Base-by-base conservation (phyloP, 345 rosid genomes). In the Hypericum perforatum region DNA sequence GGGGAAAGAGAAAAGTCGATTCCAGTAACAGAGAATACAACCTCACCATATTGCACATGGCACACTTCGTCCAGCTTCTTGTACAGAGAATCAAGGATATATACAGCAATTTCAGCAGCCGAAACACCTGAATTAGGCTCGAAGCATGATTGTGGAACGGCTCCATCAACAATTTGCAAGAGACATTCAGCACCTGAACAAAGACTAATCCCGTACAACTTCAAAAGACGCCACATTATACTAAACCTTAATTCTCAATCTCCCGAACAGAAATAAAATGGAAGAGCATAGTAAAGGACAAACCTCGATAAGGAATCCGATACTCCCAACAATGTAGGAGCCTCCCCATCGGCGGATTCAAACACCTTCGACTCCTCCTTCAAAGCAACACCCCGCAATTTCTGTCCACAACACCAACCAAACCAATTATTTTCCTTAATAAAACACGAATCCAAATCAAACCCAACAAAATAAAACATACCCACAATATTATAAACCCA, bases 21-120 rank as follows among this genome's bases (percentile, higher is more conserved):
- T 36, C 16, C 11, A 13, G 64, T 44, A 36, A 46, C 43, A 56
- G 50, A 46, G 45, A 62, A 64, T 57, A 74, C 89, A 72, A 86
- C 96, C 97, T 90, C 94, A 76, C 94, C 94, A 73, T 86, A 85
- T 78, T 79, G 91, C 51, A 86, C 82, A 49, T 86, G 89, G 66
- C 89, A 84, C 49, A 75, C 80, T 73, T 86, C 82, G 65, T 86
- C 96, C 46, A 90, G 63, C 69, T 72, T 82, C 66, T 65, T 65
- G 76, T 80, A 84, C 64, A 90, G 94, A 76, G 79, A 67, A 69
- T 86, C 91, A 54, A 90, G 85, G 59, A 90, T 57, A 57, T 80
- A 88, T 46, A 71, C 84, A 13, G 82, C 74, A 45, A 77, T 64
- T 69, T 80, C 85, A 67, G 91, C 69, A 16, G 90, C 64, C 11